phyloP scores from a whole-genome alignment of 2,329 filamentous ascomycete species.

The Emericellopsis atlantica region DNA sequence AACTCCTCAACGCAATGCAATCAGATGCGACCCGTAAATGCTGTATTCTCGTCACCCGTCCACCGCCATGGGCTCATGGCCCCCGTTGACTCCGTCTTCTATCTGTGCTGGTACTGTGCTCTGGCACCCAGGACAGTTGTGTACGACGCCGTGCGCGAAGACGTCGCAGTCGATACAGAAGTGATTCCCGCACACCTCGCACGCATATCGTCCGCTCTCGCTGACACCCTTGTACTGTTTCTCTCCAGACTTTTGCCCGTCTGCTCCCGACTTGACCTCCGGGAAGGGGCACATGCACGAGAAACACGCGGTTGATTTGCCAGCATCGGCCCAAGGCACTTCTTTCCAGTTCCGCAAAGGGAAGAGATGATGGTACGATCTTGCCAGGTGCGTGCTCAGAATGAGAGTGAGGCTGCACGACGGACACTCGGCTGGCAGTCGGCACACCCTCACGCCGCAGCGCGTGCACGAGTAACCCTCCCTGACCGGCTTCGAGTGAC shows the following conservation, averaged over 20 bases:
- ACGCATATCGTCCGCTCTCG: slow-evolving; percentile 81
- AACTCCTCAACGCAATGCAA: no score
- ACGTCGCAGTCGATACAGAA: slow-evolving; percentile 98
- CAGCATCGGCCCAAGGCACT: slow-evolving; percentile 69
- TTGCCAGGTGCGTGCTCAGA: slow-evolving; percentile 80
- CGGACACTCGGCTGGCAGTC: slow-evolving; percentile 80
- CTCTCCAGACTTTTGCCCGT: slow-evolving; percentile 8
- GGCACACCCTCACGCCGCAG: slow-evolving; percentile 81
- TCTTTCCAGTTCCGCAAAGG: slow-evolving; percentile 83
- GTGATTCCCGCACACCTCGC: slow-evolving; percentile 73
- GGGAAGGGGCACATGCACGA: slow-evolving; percentile 69
- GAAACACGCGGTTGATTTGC: slow-evolving; percentile 53
- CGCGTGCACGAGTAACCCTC: slow-evolving; percentile 88
- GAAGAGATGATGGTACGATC: slow-evolving; percentile 90
- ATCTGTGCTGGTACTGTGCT: slow-evolving; percentile 18
- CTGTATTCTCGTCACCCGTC: slow-evolving; percentile 4
- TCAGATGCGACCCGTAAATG: no score
- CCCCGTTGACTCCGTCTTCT: slow-evolving; percentile 14
- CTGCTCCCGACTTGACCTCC: slow-evolving; percentile 7
- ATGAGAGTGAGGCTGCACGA: slow-evolving; percentile 86
- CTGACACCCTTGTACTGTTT: slow-evolving; percentile 50
- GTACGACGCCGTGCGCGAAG: slow-evolving; percentile 84
- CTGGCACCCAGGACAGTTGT: slow-evolving; percentile 90
- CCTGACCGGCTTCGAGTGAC: slow-evolving; percentile 68
- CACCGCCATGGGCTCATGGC: slow-evolving; percentile 30